phyloP scores from a whole-genome alignment of 352 stramenopile genomes.

The Nothophytophthora sp. region DNA sequence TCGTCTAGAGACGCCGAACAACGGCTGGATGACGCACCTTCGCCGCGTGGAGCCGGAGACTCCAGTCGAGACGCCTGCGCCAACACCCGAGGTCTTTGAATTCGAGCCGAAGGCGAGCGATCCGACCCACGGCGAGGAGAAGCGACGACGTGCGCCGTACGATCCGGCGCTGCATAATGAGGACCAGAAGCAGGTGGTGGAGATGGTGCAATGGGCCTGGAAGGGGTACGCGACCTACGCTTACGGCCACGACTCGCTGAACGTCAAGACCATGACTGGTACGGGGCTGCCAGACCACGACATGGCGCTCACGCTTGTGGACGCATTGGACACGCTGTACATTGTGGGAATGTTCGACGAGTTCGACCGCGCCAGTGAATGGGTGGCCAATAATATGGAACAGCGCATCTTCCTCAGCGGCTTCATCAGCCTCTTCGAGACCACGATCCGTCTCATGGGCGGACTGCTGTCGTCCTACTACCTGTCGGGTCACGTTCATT shows the following conservation, averaged over 20 bases:
- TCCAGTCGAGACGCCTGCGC: conserved; percentile 1
- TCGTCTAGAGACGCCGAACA: conserved; percentile 19
- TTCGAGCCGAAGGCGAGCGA: conserved; percentile 25
- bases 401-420: conserved; percentile 59
- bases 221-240: conserved; percentile 72
- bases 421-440: conserved; percentile 82
- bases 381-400: conserved; percentile 67
- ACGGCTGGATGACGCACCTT: conserved; percentile 46
- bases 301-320: conserved; percentile 79
- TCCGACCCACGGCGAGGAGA: conserved; percentile 33
- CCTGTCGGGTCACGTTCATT: conserved; percentile 53
- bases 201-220: conserved; percentile 84
- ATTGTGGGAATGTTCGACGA: conserved; percentile 78
- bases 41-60: conserved; percentile 26
- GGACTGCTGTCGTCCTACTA: conserved; percentile 72
- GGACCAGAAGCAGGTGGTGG: conserved; percentile 60
- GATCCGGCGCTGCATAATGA: conserved; percentile 46
- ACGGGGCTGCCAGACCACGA: conserved; percentile 61
- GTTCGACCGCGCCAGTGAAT: conserved; percentile 69
- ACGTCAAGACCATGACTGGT: conserved; percentile 60
- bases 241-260: conserved; percentile 73
- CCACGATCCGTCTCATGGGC: conserved; percentile 76
- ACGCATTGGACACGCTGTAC: conserved; percentile 80
- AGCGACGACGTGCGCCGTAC: conserved; percentile 39
- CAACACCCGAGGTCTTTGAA: conserved; percentile 5